A percentile compares a stretch with the other conserved stretches of the same genome.
Conservation (phyloP, 2,329 filamentous ascomycete species). For the Exophiala sp. region DNA sequence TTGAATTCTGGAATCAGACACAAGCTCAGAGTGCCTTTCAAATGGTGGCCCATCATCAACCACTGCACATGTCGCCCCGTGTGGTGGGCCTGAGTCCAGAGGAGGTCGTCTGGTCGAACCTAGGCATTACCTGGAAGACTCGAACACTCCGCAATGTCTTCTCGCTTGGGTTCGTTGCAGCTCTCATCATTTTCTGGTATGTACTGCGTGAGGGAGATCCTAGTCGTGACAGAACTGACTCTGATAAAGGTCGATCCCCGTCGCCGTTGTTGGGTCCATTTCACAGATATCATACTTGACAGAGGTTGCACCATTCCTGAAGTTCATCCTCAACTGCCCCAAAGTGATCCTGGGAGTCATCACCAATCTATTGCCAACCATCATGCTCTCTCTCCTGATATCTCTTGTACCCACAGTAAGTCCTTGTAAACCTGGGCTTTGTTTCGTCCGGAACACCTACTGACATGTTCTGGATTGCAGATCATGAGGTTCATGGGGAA, state of each 20-base stretch:
- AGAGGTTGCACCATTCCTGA: conserved; percentile 60
- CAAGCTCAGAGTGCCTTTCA: conserved; percentile 86
- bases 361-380: conserved; percentile 75
- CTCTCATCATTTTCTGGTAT: conserved; percentile 79
- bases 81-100: conserved; percentile 77
- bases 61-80: conserved; percentile 80
- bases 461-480: too few relatives aligned
- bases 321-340: conserved; percentile 72
- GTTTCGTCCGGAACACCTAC: too few relatives aligned
- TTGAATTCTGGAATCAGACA: conserved; percentile 80
- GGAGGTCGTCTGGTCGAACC: conserved; percentile 83
- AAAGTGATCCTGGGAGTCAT: conserved; percentile 72
- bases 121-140: conserved; percentile 85
- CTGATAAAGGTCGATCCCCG: conserved; percentile 51
- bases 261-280: conserved; percentile 77
- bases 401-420: conserved; percentile 67
- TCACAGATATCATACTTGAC: conserved; percentile 75
- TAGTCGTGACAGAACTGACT: not conserved
- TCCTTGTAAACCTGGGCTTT: too few relatives aligned
- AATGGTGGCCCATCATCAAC: conserved; percentile 79
- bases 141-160: conserved; percentile 67
- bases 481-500: conserved; percentile 79
- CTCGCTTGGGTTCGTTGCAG: conserved; percentile 68
- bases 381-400: conserved; percentile 79
- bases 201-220: not conserved